phyloP scores from a whole-genome alignment of 2,329 filamentous ascomycete genomes.

The Alternaria sp. region DNA sequence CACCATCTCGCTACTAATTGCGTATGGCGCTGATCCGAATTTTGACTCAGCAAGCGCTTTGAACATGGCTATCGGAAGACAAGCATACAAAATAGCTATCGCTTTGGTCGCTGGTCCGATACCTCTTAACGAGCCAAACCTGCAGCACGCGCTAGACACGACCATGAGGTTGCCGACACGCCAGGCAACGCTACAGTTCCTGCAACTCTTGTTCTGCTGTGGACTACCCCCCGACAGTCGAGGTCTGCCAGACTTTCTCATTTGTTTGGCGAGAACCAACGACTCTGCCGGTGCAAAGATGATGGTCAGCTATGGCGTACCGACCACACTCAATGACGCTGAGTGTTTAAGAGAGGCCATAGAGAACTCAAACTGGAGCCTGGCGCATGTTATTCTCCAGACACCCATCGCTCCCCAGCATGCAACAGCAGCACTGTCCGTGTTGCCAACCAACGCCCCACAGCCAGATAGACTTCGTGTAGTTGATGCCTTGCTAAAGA shows the following conservation, averaged over 20 bases:
- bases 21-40: conserved; percentile 49
- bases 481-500: conserved; percentile 36
- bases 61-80: conserved; percentile 42
- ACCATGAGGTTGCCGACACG: conserved; percentile 41
- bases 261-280: conserved; percentile 41
- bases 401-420: conserved; percentile 38
- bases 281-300: conserved; percentile 42
- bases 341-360: conserved; percentile 44
- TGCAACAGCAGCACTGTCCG: conserved; percentile 38
- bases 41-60: conserved; percentile 46
- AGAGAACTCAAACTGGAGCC: conserved; percentile 40
- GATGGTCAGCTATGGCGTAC: conserved; percentile 45
- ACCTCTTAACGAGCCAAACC: conserved; percentile 31
- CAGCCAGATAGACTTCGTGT: conserved; percentile 39
- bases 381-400: conserved; percentile 39
- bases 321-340: conserved; percentile 40
- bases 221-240: conserved; percentile 41
- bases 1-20: conserved; percentile 42
- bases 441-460: conserved; percentile 32
- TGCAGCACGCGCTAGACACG: conserved; percentile 43
- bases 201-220: conserved; percentile 48
- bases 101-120: conserved; percentile 43
- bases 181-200: conserved; percentile 39
- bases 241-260: conserved; percentile 40
- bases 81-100: conserved; percentile 42